Evolutionary conservation across 2,329 filamentous ascomycete genomes (phyloP).

Genomic region (Ascocoryne sarcoides): DNA sequence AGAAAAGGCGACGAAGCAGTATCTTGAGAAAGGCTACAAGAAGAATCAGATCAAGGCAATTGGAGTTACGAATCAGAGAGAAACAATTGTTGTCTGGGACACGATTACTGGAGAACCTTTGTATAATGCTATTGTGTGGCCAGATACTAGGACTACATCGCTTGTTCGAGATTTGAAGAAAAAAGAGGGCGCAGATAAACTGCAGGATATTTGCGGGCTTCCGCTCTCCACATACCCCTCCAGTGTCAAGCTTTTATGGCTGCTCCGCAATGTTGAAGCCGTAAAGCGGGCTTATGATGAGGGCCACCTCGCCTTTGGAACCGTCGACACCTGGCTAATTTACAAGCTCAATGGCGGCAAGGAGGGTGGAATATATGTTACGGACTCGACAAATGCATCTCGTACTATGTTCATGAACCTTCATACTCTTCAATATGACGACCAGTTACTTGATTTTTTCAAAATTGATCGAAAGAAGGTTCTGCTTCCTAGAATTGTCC

Average conservation of each 20-base stretch:
- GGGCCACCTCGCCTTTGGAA: slow-evolving; percentile 66
- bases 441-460: slow-evolving; percentile 67
- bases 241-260: slow-evolving; percentile 69
- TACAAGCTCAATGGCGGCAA: slow-evolving; percentile 70
- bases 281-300: slow-evolving; percentile 65
- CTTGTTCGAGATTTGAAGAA: slow-evolving; percentile 66
- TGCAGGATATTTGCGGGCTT: slow-evolving; percentile 62
- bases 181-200: slow-evolving; percentile 55
- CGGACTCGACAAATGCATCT: slow-evolving; percentile 75
- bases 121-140: slow-evolving; percentile 78
- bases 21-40: slow-evolving; percentile 58
- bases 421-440: slow-evolving; percentile 65
- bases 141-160: slow-evolving; percentile 66
- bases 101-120: slow-evolving; percentile 66
- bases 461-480: slow-evolving; percentile 61
- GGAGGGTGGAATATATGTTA: slow-evolving; percentile 59
- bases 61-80: slow-evolving; percentile 72
- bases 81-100: slow-evolving; percentile 77
- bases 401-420: slow-evolving; percentile 85
- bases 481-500: slow-evolving; percentile 66
- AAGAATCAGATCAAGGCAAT: slow-evolving; percentile 62
- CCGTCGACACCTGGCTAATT: slow-evolving; percentile 72
- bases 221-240: slow-evolving; percentile 79
- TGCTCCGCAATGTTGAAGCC: slow-evolving; percentile 57
- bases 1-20: slow-evolving; percentile 60